Evolutionary conservation across 2,329 filamentous ascomycete species (phyloP).

Genomic region (Ascochyta pisi): DNA sequence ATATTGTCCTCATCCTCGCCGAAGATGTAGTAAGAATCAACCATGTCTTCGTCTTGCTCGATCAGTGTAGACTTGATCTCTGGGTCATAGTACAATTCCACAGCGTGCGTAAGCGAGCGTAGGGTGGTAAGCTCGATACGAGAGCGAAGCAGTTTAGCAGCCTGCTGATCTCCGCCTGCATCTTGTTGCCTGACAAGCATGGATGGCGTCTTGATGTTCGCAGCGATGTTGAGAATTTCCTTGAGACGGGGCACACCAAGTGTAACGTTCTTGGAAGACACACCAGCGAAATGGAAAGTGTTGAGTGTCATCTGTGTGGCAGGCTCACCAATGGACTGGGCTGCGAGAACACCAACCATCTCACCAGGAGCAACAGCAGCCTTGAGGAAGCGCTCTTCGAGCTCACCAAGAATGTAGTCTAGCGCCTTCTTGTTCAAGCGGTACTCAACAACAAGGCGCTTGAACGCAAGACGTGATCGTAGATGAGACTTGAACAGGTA

Average conservation of each 20-base stretch:
- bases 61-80: slow-evolving; percentile 87
- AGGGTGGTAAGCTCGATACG: slow-evolving; percentile 93
- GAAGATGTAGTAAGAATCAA: slow-evolving; percentile 95
- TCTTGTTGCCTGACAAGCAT: slow-evolving; percentile 89
- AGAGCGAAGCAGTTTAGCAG: slow-evolving; percentile 85
- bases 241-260: slow-evolving; percentile 98
- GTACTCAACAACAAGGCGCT: slow-evolving; percentile 85
- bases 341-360: slow-evolving; percentile 97
- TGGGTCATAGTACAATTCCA: slow-evolving; percentile 97
- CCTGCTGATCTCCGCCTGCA: slow-evolving; percentile 69
- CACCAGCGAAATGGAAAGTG: slow-evolving; percentile 99
- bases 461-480: slow-evolving; percentile 89
- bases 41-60: slow-evolving; percentile 86
- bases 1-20: slow-evolving; percentile 73
- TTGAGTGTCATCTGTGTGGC: slow-evolving; percentile 99
- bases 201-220: slow-evolving; percentile 97
- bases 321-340: slow-evolving; percentile 97
- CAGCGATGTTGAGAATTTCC: slow-evolving; percentile 97
- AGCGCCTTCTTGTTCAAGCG: slow-evolving; percentile 90
- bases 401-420: slow-evolving; percentile 87
- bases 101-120: slow-evolving; percentile 86
- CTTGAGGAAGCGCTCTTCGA: slow-evolving; percentile 86
- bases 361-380: slow-evolving; percentile 90
- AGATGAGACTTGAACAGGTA: slow-evolving; percentile 91
- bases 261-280: slow-evolving; percentile 99